phyloP scores from a whole-genome alignment of 164 flowering plant genomes.

The Kalanchoe fedtschenkoi region DNA sequence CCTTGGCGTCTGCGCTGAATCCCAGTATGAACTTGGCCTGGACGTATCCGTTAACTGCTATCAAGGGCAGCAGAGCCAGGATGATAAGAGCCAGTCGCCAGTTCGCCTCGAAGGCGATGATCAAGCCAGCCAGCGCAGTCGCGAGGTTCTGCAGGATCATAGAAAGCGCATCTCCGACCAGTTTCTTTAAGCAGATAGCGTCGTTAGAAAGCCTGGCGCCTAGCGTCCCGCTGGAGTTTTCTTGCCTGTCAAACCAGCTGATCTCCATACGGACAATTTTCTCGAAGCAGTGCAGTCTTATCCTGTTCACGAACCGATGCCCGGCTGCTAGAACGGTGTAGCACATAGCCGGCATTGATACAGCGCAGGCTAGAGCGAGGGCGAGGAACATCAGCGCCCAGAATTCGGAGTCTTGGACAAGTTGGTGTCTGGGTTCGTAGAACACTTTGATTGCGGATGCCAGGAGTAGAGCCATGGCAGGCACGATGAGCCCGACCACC shows the following conservation, averaged over 20 bases:
- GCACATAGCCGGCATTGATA: conserved; percentile 21
- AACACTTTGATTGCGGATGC: conserved; percentile 25
- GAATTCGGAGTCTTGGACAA: conserved; percentile 22
- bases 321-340: conserved; percentile 28
- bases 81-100: conserved; percentile 30
- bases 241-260: conserved; percentile 33
- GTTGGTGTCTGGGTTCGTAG: conserved; percentile 15
- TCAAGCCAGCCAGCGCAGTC: conserved; percentile 22
- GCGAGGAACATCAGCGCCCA: conserved; percentile 29
- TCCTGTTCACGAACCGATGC: conserved; percentile 20
- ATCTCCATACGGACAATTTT: conserved; percentile 32
- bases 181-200: conserved; percentile 23
- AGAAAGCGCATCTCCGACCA: conserved; percentile 34
- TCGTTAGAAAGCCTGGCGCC: conserved; percentile 36
- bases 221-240: conserved; percentile 25
- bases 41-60: conserved; percentile 23
- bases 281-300: conserved; percentile 27
- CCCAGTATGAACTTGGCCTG: conserved; percentile 28
- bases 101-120: conserved; percentile 27
- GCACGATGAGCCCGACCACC: conserved; percentile 21
- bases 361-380: conserved; percentile 17
- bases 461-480: conserved; percentile 22
- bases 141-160: conserved; percentile 27
- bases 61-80: conserved; percentile 24
- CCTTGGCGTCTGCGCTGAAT: conserved; percentile 39